Percentiles rank a stretch among this genome's conserved stretches.
Evolutionary conservation across 192 early-diverging fungal genomes (phyloP).

Genomic region (Oehlia diaphana): DNA sequence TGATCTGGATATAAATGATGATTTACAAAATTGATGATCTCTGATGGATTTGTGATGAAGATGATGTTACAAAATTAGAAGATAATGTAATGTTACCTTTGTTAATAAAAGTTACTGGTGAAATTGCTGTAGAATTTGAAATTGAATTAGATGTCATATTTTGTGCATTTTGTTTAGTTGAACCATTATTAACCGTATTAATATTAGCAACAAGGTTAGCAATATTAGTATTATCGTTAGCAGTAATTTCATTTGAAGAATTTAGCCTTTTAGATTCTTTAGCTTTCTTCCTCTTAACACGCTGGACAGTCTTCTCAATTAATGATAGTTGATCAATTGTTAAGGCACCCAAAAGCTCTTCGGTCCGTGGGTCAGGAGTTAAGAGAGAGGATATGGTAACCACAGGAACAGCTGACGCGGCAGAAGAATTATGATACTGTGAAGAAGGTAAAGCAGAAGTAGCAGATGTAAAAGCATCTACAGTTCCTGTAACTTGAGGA

Average conservation of each 20-base stretch:
- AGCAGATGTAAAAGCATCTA: background rate
- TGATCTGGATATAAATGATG: conserved; percentile 1
- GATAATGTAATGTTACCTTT: conserved; percentile 6
- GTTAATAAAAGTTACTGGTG: background rate
- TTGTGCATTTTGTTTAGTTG: background rate
- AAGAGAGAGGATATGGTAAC: conserved; percentile 21
- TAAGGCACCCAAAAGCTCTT: conserved; percentile 19
- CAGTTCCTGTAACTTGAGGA: background rate
- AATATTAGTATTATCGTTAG: background rate
- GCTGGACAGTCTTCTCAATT: conserved; percentile 26
- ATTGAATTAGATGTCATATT: background rate
- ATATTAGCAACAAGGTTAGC: background rate
- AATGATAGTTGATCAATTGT: conserved; percentile 15
- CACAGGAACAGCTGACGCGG: background rate
- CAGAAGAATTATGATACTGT: background rate
- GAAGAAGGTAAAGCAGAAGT: background rate
- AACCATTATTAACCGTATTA: background rate
- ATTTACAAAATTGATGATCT: background rate
- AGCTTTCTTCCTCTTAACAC: conserved; percentile 19
- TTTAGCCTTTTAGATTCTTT: conserved; percentile 23
- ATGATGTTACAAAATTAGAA: background rate
- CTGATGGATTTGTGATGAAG: conserved; percentile 5
- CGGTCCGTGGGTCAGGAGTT: conserved; percentile 8
- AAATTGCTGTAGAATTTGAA: background rate
- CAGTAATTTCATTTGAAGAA: background rate